Base-by-base conservation (phyloP, 2,329 filamentous ascomycete genomes). In the Penicillium olsonii region DNA sequence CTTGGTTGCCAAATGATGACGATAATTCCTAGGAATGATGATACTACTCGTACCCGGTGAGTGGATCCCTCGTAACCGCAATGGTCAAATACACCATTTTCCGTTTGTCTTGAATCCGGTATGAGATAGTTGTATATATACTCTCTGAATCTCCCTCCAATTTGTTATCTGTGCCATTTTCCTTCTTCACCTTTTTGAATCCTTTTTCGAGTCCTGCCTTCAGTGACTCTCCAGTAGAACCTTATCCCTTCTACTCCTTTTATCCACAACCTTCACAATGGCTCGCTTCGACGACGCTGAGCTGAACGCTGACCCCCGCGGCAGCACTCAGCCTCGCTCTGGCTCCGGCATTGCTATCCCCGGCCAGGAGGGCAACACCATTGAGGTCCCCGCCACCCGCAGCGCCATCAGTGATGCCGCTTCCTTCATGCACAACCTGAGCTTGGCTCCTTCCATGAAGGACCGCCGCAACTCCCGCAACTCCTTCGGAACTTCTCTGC, bases 401-500 rank as follows among this genome's bases (percentile, higher is more conserved):
- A 87, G 83, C 45, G 81, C 84, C 45, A 82, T 88, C 55, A 84
- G 86, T 26, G 84, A 90, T 72, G 83, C 82, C 20, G 73, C 80
- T 37, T 77, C 80, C 58, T 86, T 85, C 71, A 89, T 90, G 86
- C 87, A 90, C 78, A 84, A 82, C 63, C 76, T 90, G 63, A 87
- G 84, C 62, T 73, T 85, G 38, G 76, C 80, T 12, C 86, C 85
- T 14, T 89, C 85, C 7, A 83, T 83, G 76, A 84, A 78, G 69
- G 83, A 87, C 57, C 78, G 87, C 54, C 75, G 87, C 57, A 78
- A 81, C 39, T 90, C 87, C 17, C 82, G 87, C 55, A 90, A 90
- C 80, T 90, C 86, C 15, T 90, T 90, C 65, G 87, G 87, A 54
- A 78, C 84, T 41, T 81, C 85, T 17, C 80, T 90, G 14, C 87